phyloP scores from a whole-genome alignment of 345 rosid species.

The Nephelium lappaceum region DNA sequence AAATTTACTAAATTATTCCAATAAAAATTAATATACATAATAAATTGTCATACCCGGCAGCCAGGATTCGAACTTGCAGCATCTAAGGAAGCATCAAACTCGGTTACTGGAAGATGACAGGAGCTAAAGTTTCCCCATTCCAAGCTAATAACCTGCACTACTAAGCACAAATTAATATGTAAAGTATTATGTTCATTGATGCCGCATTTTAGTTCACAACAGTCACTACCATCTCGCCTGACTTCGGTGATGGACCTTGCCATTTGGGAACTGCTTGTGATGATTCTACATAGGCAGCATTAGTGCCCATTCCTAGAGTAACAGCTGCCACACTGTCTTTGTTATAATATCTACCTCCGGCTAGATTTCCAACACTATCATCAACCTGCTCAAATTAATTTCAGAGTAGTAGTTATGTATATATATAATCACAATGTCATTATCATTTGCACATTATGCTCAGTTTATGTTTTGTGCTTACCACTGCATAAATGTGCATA shows the following conservation, averaged over 20 bases:
- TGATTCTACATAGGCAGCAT: slow-evolving; percentile 59
- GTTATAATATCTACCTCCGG: slow-evolving; percentile 63
- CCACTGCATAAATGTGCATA: slow-evolving; percentile 38
- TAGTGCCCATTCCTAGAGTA: slow-evolving; percentile 53
- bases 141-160: slow-evolving; percentile 52
- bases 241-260: slow-evolving; percentile 32
- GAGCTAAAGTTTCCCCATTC: slow-evolving; percentile 72
- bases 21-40: not conserved
- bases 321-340: slow-evolving; percentile 59
- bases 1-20: not conserved
- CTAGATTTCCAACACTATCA: slow-evolving; percentile 55
- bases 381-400: slow-evolving; percentile 40
- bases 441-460: not conserved
- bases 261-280: slow-evolving; percentile 42
- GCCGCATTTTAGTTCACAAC: not conserved
- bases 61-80: slow-evolving; percentile 55
- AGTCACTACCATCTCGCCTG: slow-evolving; percentile 49
- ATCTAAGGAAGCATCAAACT: slow-evolving; percentile 56
- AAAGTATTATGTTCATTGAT: not conserved
- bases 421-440: not conserved
- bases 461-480: slow-evolving; percentile 3
- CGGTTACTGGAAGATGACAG: slow-evolving; percentile 53
- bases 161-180: not conserved
- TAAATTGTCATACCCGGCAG: slow-evolving; percentile 34
- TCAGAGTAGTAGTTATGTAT: not conserved